phyloP scores from a whole-genome alignment of 2,329 filamentous ascomycete genomes.

The Aspergillus tubingensis region DNA sequence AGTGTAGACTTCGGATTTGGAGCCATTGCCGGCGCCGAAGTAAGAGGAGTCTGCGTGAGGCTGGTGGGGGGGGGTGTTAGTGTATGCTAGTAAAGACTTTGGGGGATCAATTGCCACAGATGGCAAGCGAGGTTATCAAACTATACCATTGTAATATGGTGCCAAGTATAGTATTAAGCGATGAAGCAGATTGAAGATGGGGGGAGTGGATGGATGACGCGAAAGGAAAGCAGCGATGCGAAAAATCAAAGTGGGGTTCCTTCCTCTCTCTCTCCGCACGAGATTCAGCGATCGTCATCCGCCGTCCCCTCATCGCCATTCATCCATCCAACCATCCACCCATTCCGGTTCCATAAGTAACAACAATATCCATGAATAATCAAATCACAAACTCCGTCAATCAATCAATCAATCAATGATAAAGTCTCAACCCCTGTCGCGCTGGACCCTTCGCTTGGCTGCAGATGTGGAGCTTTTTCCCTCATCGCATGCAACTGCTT shows the following conservation, averaged over 20 bases:
- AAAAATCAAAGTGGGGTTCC: conserved; percentile 14
- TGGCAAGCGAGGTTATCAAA: not conserved
- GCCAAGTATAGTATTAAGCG: no score
- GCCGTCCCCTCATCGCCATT: no score
- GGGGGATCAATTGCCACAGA: not conserved
- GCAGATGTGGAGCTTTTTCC: not conserved
- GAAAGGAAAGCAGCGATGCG: not conserved
- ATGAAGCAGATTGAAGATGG: not conserved
- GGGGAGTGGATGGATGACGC: not conserved
- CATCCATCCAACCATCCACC: no score
- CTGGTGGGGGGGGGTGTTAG: conserved; percentile 25
- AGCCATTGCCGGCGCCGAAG: conserved; percentile 37
- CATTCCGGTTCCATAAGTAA: no score
- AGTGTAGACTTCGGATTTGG: conserved; percentile 47
- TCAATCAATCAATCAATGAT: not conserved
- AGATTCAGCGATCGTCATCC: not conserved
- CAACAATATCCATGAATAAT: not conserved
- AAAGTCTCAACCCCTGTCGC: not conserved
- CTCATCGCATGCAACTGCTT: conserved; percentile 9
- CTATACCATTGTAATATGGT: not conserved
- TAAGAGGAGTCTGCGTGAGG: conserved; percentile 52
- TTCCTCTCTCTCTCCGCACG: not conserved
- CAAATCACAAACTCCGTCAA: not conserved
- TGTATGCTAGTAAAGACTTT: no score
- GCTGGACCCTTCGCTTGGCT: not conserved